Conservation (phyloP, 129 eudicot genomes). For the Glebionis coronaria region DNA sequence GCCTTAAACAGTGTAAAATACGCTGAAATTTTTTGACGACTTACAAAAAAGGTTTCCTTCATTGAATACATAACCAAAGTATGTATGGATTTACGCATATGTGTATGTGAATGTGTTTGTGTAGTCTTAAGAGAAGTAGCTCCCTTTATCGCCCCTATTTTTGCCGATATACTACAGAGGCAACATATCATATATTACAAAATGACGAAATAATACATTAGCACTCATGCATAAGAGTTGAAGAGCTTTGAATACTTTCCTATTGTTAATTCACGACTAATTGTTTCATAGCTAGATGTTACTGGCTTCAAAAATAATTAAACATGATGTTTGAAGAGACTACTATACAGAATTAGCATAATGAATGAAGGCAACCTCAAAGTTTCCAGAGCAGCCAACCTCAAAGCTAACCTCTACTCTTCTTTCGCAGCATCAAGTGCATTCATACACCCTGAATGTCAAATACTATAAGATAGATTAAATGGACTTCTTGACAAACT, state of each 20-base stretch:
- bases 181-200: not conserved
- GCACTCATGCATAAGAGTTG: not conserved
- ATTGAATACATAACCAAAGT: not conserved
- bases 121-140: not conserved
- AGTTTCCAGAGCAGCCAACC: no score
- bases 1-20: no score
- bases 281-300: not conserved
- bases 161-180: not conserved
- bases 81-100: not conserved
- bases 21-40: no score
- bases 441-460: conserved; percentile 17
- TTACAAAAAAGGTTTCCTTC: no score
- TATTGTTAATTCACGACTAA: not conserved
- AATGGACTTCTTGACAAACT: not conserved
- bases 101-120: not conserved
- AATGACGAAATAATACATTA: not conserved
- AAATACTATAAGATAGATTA: not conserved
- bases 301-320: conserved; percentile 25
- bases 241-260: not conserved
- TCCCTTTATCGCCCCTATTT: not conserved
- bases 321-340: not conserved
- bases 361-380: no score
- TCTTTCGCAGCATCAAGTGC: not conserved
- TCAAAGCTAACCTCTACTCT: not conserved
- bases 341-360: conserved; percentile 20